A percentile compares a stretch with the other conserved stretches of the same genome.
phyloP scores from a whole-genome alignment of 345 rosid species.

The Bruguiera gymnorhiza region DNA sequence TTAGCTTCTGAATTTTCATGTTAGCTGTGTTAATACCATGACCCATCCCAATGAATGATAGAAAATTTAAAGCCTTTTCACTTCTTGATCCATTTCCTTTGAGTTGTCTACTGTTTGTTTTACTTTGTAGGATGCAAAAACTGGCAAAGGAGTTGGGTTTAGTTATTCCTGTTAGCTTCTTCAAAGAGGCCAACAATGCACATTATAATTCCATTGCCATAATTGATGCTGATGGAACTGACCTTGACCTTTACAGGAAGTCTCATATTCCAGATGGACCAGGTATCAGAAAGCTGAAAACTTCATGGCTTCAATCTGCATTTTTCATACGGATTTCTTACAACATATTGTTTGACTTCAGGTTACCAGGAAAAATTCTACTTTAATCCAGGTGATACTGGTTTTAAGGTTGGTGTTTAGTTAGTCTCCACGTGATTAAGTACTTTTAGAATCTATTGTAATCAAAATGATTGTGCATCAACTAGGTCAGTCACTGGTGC shows the following conservation, averaged over 20 bases:
- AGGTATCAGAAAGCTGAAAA: conserved; percentile 38
- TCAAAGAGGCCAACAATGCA: conserved; percentile 91
- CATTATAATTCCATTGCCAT: conserved; percentile 89
- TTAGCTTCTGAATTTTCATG: not conserved
- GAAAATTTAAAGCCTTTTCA: not conserved
- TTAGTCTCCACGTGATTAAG: not conserved
- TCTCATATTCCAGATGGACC: conserved; percentile 99
- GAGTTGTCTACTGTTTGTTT: not conserved
- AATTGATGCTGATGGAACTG: conserved; percentile 90
- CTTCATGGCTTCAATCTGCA: conserved; percentile 13
- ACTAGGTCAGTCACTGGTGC: conserved; percentile 15
- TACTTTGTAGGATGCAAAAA: conserved; percentile 62
- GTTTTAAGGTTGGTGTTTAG: conserved; percentile 73
- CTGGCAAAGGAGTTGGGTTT: conserved; percentile 85
- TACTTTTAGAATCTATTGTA: not conserved
- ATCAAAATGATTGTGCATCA: conserved; percentile 8
- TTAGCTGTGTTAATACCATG: conserved; percentile 1
- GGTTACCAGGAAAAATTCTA: conserved; percentile 98
- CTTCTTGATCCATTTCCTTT: conserved; percentile 6
- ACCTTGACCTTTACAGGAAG: conserved; percentile 88
- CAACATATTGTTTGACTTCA: conserved; percentile 21
- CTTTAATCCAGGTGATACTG: conserved; percentile 94
- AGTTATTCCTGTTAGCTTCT: conserved; percentile 90
- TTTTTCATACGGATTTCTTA: conserved; percentile 11
- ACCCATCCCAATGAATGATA: not conserved